Base-by-base conservation (phyloP, 208 protist species). In the Trypanosoma boissoni region DNA sequence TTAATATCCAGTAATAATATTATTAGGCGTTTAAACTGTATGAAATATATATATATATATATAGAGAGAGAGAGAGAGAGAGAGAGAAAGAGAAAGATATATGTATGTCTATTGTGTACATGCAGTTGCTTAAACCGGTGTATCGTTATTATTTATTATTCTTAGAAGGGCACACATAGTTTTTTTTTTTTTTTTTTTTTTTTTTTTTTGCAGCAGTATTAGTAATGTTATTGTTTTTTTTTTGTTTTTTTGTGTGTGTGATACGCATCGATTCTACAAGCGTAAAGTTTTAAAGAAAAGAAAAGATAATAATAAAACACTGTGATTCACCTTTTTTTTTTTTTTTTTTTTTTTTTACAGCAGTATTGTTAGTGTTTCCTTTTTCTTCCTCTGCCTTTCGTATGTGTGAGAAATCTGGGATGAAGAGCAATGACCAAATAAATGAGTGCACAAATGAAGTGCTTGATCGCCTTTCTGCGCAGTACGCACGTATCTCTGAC, bases 401-500 rank as follows among this genome's bases (percentile, higher is more conserved):
- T n/a, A n/a, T n/a, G n/a, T n/a, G n/a, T n/a, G n/a, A n/a, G n/a
- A n/a, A n/a, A n/a, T n/a, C n/a, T n/a, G n/a, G n/a, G n/a, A n/a
- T n/a, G n/a, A n/a, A n/a, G n/a, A n/a, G n/a, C n/a, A n/a, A n/a
- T n/a, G n/a, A n/a, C n/a, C n/a, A n/a, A n/a, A n/a, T n/a, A n/a
- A n/a, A n/a, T n/a, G n/a, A n/a, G n/a, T n/a, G n/a, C n/a, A n/a
- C n/a, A n/a, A n/a, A n/a, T n/a, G 58, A 64, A 1, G 48, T 64
- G 26, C 23, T 64, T 32, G 58, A 64, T 23, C 58, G 58, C 3
- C 58, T 64, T 37, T 64, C 48, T 14, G 48, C 49, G 14, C 58
- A 36, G 2, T 48, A 56, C 10, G 20, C 58, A n/a, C n/a, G n/a
- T n/a, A n/a, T n/a, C n/a, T n/a, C n/a, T n/a, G n/a, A n/a, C n/a